Percentiles rank a stretch among this genome's conserved stretches.
Evolutionary conservation across 2,329 filamentous ascomycete species (phyloP).

Genomic region (Corniculantispora saksenae): DNA sequence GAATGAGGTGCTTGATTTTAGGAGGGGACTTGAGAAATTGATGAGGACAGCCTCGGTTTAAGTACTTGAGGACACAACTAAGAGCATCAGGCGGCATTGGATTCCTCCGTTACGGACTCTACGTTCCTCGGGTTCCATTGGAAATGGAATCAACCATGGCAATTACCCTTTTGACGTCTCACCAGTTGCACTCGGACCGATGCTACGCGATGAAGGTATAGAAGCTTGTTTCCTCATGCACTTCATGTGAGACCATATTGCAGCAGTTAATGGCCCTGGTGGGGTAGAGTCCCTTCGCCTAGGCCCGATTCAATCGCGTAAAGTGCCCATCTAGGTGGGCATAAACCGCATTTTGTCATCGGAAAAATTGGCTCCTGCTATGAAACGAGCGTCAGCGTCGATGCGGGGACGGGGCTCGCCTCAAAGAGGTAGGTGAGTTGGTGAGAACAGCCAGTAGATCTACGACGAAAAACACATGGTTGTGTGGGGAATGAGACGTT

Average conservation of each 20-base stretch:
- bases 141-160: not conserved
- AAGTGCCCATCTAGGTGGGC: not conserved
- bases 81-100: not conserved
- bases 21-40: not conserved
- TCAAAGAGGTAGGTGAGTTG: not conserved
- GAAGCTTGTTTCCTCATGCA: not conserved
- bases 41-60: not conserved
- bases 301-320: not conserved
- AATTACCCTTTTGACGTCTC: not conserved
- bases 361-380: not conserved
- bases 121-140: not conserved
- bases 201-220: not conserved
- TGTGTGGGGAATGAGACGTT: slow-evolving; percentile 5
- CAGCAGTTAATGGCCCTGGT: not conserved
- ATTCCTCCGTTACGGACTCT: not conserved
- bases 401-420: not conserved
- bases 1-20: not conserved
- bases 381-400: not conserved
- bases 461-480: not conserved
- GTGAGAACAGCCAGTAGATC: not conserved
- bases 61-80: not conserved
- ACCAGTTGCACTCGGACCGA: not conserved
- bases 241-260: not conserved
- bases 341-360: not conserved
- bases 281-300: not conserved